phyloP scores from a whole-genome alignment of 371 early-diverging fungal species.

The Mortierella sp. region DNA sequence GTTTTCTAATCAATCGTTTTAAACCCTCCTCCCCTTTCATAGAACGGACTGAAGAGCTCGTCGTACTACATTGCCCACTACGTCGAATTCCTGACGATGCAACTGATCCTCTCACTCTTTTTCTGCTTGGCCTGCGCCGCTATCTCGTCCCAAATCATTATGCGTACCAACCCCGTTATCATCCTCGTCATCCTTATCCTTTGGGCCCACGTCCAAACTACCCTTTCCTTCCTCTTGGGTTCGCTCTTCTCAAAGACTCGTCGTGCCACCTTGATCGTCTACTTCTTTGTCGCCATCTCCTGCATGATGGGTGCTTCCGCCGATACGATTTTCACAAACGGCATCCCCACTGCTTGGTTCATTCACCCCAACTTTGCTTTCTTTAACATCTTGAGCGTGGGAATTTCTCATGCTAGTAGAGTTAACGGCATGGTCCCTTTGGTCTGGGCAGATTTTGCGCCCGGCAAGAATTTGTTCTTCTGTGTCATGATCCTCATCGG shows the following conservation, averaged over 20 bases:
- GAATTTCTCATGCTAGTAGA: conserved; percentile 48
- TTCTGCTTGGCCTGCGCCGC: conserved; percentile 69
- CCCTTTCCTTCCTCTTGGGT: conserved; percentile 71
- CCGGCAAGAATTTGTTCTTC: conserved; percentile 27
- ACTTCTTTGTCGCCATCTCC: conserved; percentile 71
- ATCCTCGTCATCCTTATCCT: conserved; percentile 69
- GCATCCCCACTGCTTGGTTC: conserved; percentile 39
- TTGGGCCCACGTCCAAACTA: conserved; percentile 74
- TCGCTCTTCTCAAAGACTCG: conserved; percentile 67
- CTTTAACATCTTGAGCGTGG: conserved; percentile 31
- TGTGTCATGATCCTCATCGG: conserved; percentile 38
- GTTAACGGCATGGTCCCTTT: conserved; percentile 43
- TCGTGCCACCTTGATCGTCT: conserved; percentile 65
- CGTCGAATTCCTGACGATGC: conserved; percentile 74
- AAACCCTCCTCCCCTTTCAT: background rate
- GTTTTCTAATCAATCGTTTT: background rate
- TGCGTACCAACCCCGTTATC: conserved; percentile 64
- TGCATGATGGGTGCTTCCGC: conserved; percentile 46
- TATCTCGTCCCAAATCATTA: conserved; percentile 68
- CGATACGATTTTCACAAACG: conserved; percentile 36
- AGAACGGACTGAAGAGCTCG: conserved; percentile 72
- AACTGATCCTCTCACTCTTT: conserved; percentile 64
- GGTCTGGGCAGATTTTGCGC: conserved; percentile 28
- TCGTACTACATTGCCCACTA: conserved; percentile 77
- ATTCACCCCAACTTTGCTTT: conserved; percentile 52